These are phyloP conservation scores for Fimicolochytrium jonesii DNA, from an alignment of 192 early-diverging fungal species.

Conservation along the genomic window DNA sequence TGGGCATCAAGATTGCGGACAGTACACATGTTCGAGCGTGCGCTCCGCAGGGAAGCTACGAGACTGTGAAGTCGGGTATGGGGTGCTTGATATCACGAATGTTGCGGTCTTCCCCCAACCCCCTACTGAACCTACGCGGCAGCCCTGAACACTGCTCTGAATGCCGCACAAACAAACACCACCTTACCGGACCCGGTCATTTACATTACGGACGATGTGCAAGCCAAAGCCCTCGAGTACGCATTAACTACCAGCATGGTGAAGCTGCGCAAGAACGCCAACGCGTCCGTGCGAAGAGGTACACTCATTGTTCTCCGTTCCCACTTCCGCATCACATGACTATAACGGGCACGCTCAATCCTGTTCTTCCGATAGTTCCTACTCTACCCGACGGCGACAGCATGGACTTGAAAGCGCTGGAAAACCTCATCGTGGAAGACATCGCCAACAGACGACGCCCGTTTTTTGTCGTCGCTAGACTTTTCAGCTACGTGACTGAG, in stretches of 20 bases:
- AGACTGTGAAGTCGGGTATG: too few species aligned
- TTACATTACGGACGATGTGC: conserved; percentile 2
- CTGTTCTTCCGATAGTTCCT: background rate
- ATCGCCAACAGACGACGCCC: background rate
- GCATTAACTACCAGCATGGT: background rate
- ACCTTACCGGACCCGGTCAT: background rate
- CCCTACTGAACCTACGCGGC: too few species aligned
- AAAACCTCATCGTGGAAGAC: conserved; percentile 3
- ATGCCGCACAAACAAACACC: background rate
- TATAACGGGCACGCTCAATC: background rate
- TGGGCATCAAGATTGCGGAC: too few species aligned
- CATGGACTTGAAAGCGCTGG: conserved; percentile 7
- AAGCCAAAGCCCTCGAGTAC: background rate
- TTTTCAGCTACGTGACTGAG: background rate
- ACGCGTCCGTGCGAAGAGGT: conserved; percentile 4
- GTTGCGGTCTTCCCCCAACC: too few species aligned
- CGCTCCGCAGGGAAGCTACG: too few species aligned
- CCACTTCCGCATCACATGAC: background rate
- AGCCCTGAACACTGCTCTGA: too few species aligned
- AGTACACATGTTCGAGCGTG: too few species aligned
- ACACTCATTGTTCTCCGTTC: background rate
- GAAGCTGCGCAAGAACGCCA: background rate
- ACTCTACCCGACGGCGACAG: background rate
- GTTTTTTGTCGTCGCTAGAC: background rate
- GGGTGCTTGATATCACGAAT: too few species aligned